Base-by-base conservation (phyloP, 192 early-diverging fungal genomes). In the Thamnidium elegans region DNA sequence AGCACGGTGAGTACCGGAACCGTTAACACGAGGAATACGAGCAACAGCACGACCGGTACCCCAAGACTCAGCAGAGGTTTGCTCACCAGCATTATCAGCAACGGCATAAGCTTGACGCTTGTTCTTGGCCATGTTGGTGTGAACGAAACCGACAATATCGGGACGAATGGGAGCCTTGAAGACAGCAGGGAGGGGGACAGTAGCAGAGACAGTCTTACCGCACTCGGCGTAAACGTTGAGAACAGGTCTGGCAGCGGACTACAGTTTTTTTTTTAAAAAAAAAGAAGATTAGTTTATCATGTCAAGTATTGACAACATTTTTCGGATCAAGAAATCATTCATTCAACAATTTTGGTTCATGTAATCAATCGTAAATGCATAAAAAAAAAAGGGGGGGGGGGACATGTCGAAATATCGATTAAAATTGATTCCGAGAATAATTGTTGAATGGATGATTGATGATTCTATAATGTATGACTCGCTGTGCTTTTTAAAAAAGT, bases 111-210 rank as follows among this genome's bases (percentile, higher is more conserved):
- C 82, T 84, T 99, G 97, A 79, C 96, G 92, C 81, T 90, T 93
- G 90, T 97, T 98, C 93, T 99, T 99, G 84, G 92, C 90, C 85
- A 99, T 91, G 88, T 95, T 95, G 78, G 91, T 98, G 90, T 97
- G 93, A 61, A 96, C 94, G 70, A 92, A 90, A 80, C 89, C 84
- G 72, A 99, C 94, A 72, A 99, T 87, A 74, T 98, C 97, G 61
- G 95, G 90, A 79, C 96, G 89, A 82, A 99, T 98, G 61, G 97
- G 97, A 56, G 97, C 92, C 76, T 86, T 92, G 89, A 99, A 97
- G 67, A 99, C 94, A 55, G 89, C 87, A 52, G 97, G 97, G 54
- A 96, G 87, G 59, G 88, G 79, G 60, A 90, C 79, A 68, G 93
- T 96, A 67, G 81, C 82, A 60, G 81, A 80, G 70, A 84, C 85